A percentile compares a stretch with the other conserved stretches of the same genome.
These are phyloP conservation scores for Thraustotheca clavata DNA, from an alignment of 352 stramenopile genomes.

Conservation along the genomic window DNA sequence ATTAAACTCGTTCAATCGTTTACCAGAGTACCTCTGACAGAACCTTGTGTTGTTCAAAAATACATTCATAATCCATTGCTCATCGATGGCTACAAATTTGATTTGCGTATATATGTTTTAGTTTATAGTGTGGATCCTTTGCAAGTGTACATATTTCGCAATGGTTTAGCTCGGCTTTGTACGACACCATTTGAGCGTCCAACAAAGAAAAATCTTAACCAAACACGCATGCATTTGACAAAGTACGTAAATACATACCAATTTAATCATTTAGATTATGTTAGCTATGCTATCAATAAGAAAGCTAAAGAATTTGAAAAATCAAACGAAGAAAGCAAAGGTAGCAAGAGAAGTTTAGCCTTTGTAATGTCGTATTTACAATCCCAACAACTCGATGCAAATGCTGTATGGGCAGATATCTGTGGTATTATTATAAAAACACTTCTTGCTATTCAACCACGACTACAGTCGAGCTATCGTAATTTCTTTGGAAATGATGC, in stretches of 20 bases:
- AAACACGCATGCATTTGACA: slow-evolving; percentile 42
- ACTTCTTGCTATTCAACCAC: slow-evolving; percentile 32
- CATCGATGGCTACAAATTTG: slow-evolving; percentile 91
- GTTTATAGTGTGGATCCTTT: slow-evolving; percentile 52
- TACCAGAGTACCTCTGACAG: slow-evolving; percentile 26
- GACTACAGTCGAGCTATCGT: slow-evolving; percentile 33
- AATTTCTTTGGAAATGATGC: slow-evolving; percentile 32
- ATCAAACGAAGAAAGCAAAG: slow-evolving; percentile 23
- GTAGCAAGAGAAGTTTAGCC: slow-evolving; percentile 33
- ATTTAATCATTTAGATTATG: not conserved
- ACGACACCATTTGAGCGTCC: slow-evolving; percentile 36
- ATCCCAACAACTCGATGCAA: slow-evolving; percentile 22
- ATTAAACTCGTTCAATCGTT: slow-evolving; percentile 36
- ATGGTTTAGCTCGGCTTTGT: slow-evolving; percentile 82
- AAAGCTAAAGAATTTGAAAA: slow-evolving; percentile 32
- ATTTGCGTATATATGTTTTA: slow-evolving; percentile 84
- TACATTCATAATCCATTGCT: slow-evolving; percentile 90
- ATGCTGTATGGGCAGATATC: slow-evolving; percentile 31
- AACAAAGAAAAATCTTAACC: slow-evolving; percentile 29
- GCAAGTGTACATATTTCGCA: slow-evolving; percentile 75
- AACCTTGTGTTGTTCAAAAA: slow-evolving; percentile 35
- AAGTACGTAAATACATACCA: slow-evolving; percentile 24
- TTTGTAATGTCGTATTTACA: slow-evolving; percentile 31
- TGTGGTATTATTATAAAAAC: slow-evolving; percentile 39
- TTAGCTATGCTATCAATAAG: slow-evolving; percentile 43